Base-by-base conservation (phyloP, 2,329 filamentous ascomycete species). In the Claviceps spartinae region DNA sequence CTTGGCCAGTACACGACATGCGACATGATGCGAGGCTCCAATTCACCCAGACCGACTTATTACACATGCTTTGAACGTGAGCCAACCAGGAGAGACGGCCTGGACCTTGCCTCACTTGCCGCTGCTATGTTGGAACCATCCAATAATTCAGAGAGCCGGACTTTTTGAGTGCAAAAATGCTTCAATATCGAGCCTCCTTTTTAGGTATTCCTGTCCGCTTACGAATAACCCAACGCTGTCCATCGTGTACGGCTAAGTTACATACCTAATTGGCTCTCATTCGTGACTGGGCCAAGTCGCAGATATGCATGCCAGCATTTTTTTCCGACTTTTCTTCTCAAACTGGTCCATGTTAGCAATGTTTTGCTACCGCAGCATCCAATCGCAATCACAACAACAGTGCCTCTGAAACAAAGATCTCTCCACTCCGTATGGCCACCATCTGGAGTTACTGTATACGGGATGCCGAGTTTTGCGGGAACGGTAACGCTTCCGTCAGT, bases 161-260 rank as follows among this genome's bases (percentile, higher is more conserved):
- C n/a, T 20, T 22, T 42, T 26, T 9, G 41, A 30, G 50, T 13
- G 26, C 9, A 24, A 20, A 40, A 38, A 43, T 42, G 26, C 26
- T 36, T 36, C 36, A 18, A 16, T 30, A 45, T 54, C 53, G 55
- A 51, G 46, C 24, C 55, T 54, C 18, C 55, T 56, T 54, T n/a
- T 8, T 34, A 54, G 58, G 58, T 53, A 60, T n/a, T 52, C 55
- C 56, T 47, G 55, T 55, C 58, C 57, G 57, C 48, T 54, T 50
- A 51, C 54, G 46, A 56, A 40, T 13, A 40, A 13, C 4, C 13
- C 37, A 46, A 51, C 44, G 40, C 44, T 50, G 36, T 44, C 47
- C 9, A 47, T 30, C 52, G 37, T 50, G 24, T 26, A 18, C 41
- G 30, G 48, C 36, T 3, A 34, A 34, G 30, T 9, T 34, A 4